A percentile compares a stretch with the other conserved stretches of the same genome.
Conservation (phyloP, 495 filamentous ascomycete genomes). For the Lophium mytilinum region DNA sequence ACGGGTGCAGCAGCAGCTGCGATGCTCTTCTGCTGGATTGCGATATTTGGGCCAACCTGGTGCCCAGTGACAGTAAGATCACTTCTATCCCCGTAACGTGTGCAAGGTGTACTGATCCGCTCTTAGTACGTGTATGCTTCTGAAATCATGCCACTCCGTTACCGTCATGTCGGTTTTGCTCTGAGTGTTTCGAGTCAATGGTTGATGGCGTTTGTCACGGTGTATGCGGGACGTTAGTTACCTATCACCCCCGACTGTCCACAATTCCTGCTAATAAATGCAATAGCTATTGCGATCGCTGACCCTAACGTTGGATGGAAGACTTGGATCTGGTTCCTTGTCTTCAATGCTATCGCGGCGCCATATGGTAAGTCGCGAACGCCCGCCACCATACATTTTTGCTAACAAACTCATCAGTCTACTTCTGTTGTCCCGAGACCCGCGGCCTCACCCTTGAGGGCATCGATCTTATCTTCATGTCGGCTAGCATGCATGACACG, state of each 20-base stretch:
- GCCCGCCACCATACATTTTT: background rate
- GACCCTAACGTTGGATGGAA: constrained; percentile 18
- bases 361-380: constrained; percentile 2
- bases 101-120: background rate
- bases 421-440: background rate
- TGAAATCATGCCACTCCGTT: constrained; percentile 10
- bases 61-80: constrained; percentile 1
- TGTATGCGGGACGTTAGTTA: constrained; percentile 4
- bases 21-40: constrained; percentile 14
- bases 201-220: constrained; percentile 15
- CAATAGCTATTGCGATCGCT: constrained; percentile 2
- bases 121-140: constrained; percentile 11
- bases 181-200: constrained; percentile 7
- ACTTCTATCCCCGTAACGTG: background rate
- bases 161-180: constrained; percentile 10
- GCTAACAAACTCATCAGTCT: background rate
- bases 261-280: background rate
- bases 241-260: no score
- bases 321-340: constrained; percentile 15
- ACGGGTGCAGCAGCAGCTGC: constrained; percentile 6
- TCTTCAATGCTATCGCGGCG: background rate
- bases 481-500: background rate
- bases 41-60: constrained; percentile 12
- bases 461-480: constrained; percentile 3
- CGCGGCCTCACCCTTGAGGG: constrained; percentile 4